Conservation (phyloP, 108 stramenopile genomes). For the Pseudonitzschia pungens region DNA sequence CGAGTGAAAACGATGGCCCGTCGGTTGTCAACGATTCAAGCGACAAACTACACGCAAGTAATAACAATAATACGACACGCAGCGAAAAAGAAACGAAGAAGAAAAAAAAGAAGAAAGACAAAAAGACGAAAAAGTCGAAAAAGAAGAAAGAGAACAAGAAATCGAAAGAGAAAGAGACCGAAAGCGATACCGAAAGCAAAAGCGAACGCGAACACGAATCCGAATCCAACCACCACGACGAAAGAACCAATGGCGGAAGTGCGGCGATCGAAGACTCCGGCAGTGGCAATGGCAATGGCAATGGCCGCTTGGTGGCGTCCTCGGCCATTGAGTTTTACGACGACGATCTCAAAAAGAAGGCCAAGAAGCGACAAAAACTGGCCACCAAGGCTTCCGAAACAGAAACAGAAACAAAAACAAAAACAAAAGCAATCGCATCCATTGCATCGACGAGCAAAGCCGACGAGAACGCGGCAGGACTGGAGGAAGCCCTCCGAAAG, state of each 20-base stretch:
- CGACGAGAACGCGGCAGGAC: not conserved
- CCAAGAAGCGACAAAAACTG: constrained; percentile 2
- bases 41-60: not conserved
- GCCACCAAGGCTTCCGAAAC: not conserved
- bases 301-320: constrained; percentile 24
- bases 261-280: not conserved
- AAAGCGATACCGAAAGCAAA: not conserved
- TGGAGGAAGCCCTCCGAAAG: not conserved
- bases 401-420: not conserved
- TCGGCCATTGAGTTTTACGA: constrained; percentile 44
- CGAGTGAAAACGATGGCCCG: not conserved
- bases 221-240: not conserved
- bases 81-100: constrained; percentile 26
- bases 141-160: constrained; percentile 18
- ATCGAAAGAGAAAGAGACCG: constrained; percentile 13
- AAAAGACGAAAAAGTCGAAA: constrained; percentile 15
- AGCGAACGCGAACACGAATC: constrained; percentile 6
- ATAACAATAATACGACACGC: not conserved
- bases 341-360: constrained; percentile 25
- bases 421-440: no score
- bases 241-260: no score
- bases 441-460: no score
- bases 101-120: constrained; percentile 13
- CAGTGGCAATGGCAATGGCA: not conserved
- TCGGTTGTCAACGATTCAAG: not conserved